A percentile compares a stretch with the other conserved stretches of the same genome.
Conservation (phyloP, 176 grass and related monocot species). For the Oropetium thomaeum region DNA sequence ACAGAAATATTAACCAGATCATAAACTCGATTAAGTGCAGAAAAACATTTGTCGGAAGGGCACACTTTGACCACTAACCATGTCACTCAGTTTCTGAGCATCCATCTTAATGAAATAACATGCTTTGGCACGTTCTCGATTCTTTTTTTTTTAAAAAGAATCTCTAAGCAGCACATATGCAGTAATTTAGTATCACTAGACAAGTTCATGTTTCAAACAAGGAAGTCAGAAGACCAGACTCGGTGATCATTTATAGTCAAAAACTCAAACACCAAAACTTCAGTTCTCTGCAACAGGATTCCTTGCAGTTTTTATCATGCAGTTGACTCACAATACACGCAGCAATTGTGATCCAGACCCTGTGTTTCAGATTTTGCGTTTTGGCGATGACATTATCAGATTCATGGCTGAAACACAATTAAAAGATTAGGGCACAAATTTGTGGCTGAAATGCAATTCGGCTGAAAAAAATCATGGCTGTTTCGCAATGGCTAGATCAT, state of each 20-base stretch:
- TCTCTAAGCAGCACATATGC: too few species aligned
- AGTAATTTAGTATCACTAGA: not conserved
- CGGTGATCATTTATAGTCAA: conserved; percentile 8
- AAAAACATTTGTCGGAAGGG: not conserved
- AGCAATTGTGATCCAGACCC: too few species aligned
- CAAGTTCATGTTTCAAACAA: not conserved
- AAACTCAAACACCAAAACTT: conserved; percentile 14
- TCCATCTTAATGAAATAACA: too few species aligned
- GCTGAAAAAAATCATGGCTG: too few species aligned
- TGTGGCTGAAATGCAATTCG: too few species aligned
- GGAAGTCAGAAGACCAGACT: not conserved
- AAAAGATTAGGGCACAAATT: too few species aligned
- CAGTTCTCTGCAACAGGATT: not conserved
- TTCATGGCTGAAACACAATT: too few species aligned
- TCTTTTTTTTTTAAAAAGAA: too few species aligned
- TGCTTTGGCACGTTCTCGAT: too few species aligned
- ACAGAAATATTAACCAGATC: conserved; percentile 17
- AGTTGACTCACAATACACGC: not conserved
- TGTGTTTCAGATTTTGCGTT: too few species aligned
- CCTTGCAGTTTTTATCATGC: not conserved
- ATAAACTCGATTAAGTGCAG: not conserved
- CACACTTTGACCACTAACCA: not conserved
- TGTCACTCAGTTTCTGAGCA: not conserved
- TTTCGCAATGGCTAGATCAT: too few species aligned
- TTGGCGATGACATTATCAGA: too few species aligned